Percentiles rank a stretch among this genome's conserved stretches.
These are phyloP conservation scores for Neofusicoccum parvum DNA, from an alignment of 2,329 filamentous ascomycete species.

Conservation along the genomic window DNA sequence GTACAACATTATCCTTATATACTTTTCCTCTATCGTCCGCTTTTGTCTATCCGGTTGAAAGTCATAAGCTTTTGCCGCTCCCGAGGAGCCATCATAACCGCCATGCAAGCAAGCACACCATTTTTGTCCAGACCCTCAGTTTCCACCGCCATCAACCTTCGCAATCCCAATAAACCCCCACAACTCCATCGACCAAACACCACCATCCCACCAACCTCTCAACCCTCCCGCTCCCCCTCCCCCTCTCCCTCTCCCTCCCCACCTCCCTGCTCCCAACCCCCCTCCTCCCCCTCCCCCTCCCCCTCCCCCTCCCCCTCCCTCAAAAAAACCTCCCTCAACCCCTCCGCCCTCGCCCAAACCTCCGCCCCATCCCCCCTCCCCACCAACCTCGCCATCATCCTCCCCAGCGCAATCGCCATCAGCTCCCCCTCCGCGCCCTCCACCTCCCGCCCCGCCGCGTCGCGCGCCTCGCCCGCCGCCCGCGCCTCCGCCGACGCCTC, in stretches of 20 bases:
- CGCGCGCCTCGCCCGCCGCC: not conserved
- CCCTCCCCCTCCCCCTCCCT: not conserved
- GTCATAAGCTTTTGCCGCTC: too few relatives aligned
- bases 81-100: too few relatives aligned
- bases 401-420: not conserved
- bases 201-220: not conserved
- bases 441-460: not conserved
- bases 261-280: too few relatives aligned
- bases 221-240: not conserved
- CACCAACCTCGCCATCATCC: conserved; percentile 2
- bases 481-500: not conserved
- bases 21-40: too few relatives aligned
- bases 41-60: too few relatives aligned
- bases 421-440: not conserved
- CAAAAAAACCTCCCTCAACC: not conserved
- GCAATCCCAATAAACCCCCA: not conserved
- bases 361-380: not conserved
- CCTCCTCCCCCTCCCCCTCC: not conserved
- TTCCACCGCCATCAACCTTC: too few relatives aligned
- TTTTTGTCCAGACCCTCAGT: too few relatives aligned
- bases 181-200: not conserved
- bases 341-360: not conserved
- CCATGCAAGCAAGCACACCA: too few relatives aligned
- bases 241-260: not conserved
- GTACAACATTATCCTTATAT: too few relatives aligned